A percentile compares a stretch with the other conserved stretches of the same genome.
Conservation (phyloP, 2,329 filamentous ascomycete genomes). For the Tolypocladium paradoxum region DNA sequence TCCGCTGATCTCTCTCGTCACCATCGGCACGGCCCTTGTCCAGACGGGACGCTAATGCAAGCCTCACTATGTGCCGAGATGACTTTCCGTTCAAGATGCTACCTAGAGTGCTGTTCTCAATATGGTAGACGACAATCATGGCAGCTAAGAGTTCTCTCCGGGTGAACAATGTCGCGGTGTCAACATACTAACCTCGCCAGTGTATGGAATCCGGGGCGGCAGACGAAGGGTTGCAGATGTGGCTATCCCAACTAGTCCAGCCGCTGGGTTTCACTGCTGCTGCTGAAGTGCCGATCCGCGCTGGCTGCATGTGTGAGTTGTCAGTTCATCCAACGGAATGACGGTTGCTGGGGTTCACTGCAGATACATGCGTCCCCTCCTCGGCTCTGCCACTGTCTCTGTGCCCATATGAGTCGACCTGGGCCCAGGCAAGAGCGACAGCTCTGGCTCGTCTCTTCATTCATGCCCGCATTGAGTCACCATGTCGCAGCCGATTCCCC, state of each 20-base stretch:
- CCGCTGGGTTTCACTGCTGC: neutral
- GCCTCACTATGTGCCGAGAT: slow-evolving; percentile 6
- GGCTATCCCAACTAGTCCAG: neutral
- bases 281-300: no score
- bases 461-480: neutral
- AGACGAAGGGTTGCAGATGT: neutral
- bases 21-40: neutral
- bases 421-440: neutral
- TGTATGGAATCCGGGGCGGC: neutral
- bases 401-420: neutral
- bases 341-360: slow-evolving; percentile 1
- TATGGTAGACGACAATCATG: neutral
- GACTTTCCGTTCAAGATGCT: neutral
- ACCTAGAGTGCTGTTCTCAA: no score
- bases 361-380: slow-evolving; percentile 2
- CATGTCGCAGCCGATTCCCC: slow-evolving; percentile 25
- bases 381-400: neutral
- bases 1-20: neutral
- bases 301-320: slow-evolving; percentile 7
- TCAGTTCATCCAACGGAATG: neutral
- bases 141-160: neutral
- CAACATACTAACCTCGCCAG: neutral
- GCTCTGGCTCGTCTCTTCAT: neutral
- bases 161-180: neutral
- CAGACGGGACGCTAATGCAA: slow-evolving; percentile 7